Base-by-base conservation (phyloP, 495 filamentous ascomycete species). In the Annulohypoxylon moriforme region DNA sequence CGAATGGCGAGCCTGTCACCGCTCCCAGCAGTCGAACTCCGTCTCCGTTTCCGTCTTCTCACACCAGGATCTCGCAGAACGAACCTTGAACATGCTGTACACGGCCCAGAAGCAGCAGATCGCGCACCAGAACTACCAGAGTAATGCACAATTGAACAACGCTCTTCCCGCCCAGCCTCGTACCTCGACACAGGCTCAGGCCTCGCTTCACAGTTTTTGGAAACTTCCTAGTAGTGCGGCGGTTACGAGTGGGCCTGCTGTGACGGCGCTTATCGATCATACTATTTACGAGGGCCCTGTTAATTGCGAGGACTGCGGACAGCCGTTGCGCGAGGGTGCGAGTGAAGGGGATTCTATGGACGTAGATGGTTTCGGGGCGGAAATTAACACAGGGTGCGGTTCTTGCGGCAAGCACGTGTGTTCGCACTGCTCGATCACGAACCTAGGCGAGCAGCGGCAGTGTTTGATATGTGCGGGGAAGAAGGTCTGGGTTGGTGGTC, bases 191-290 rank as follows among this genome's bases (percentile, higher is more conserved):
- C 36, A 40, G 13, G 55, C 40, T 4, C 81, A 85, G 61, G 76
- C 79, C 1, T 83, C 80, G 0, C 71, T 85, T 8, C 83, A 85
- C 66, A 83, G 72, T 73, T 85, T 85, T 69, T 85, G 83, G 83
- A 79, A 79, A 8, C 56, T 85, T 0, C 81, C 81, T 1, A 72
- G 57, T 4, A 58, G 74, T 8, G 68, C 74, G 0, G 29, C 70
- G 22, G 31, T 66, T 6, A 34, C 69, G 10, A 56, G 33, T 16
- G 16, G 47, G 6, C 46, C 29, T 0, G 40, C 40, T 13, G 57
- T 16, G 10, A 36, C 62, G 10, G 42, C 62, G 13, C 20, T 24
- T 24, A 13, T 71, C 38, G 60, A 53, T 16, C 60, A 4, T 22
- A 10, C 47, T 6, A 16, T 40, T 1, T 68, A 56, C 24, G 70